phyloP scores from a whole-genome alignment of 225 moss, liverwort and hornwort genomes.

The Sphagnum tenellum region DNA sequence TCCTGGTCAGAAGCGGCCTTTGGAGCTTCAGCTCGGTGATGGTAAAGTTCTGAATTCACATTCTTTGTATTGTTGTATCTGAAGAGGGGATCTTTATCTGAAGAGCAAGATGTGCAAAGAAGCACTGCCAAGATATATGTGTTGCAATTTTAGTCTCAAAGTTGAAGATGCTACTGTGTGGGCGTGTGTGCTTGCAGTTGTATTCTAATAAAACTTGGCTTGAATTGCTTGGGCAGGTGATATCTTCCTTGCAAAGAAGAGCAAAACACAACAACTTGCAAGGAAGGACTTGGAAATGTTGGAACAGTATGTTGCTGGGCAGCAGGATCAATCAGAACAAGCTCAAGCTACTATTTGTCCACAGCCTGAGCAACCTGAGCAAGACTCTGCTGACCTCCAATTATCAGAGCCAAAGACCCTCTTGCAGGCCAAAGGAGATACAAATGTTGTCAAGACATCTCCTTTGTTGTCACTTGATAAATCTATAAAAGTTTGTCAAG shows the following conservation, averaged over 20 bases:
- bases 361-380: constrained; percentile 15
- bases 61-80: too few species aligned
- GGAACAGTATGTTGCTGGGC: constrained; percentile 37
- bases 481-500: too few species aligned
- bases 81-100: background rate
- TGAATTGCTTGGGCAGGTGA: constrained; percentile 16
- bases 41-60: constrained; percentile 10
- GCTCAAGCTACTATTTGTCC: constrained; percentile 10
- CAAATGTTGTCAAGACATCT: constrained; percentile 5
- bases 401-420: constrained; percentile 6
- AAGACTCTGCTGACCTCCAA: constrained; percentile 6
- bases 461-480: too few species aligned
- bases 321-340: constrained; percentile 9
- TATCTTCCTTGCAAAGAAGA: constrained; percentile 20
- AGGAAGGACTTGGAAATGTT: constrained; percentile 53
- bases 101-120: too few species aligned
- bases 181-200: background rate
- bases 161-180: too few species aligned
- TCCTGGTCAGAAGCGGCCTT: constrained; percentile 26
- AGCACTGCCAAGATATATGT: too few species aligned
- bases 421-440: constrained; percentile 8
- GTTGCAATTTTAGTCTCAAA: too few species aligned
- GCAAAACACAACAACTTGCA: constrained; percentile 38
- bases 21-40: constrained; percentile 17
- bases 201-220: too few species aligned